Evolutionary conservation across 441 rosid species (phyloP).

Genomic region (Populus hybrid): DNA sequence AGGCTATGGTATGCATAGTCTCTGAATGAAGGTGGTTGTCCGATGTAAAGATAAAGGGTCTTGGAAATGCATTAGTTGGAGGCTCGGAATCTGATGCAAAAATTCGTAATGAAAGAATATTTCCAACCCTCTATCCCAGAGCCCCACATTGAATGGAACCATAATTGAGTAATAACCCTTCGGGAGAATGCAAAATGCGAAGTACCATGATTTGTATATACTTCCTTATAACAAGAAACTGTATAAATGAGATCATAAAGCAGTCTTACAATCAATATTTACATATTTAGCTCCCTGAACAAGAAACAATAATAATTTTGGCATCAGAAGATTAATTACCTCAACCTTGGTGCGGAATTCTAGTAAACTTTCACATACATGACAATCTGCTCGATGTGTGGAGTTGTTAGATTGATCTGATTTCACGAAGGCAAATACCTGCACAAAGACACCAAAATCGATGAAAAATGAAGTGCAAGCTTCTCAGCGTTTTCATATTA

Average conservation of each 20-base stretch:
- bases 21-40: neutral
- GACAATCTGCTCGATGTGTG: conserved; percentile 86
- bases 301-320: neutral
- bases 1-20: neutral
- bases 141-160: neutral
- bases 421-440: conserved; percentile 90
- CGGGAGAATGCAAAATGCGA: neutral
- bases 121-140: neutral
- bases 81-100: neutral
- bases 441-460: conserved; percentile 16
- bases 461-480: conserved; percentile 2
- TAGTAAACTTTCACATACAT: conserved; percentile 77
- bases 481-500: conserved; percentile 4
- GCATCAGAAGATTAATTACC: conserved; percentile 36
- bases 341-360: conserved; percentile 84
- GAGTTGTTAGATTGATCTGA: conserved; percentile 56
- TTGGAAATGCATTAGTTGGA: neutral
- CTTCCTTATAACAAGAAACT: neutral
- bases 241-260: neutral
- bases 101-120: neutral
- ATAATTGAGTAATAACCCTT: neutral
- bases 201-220: neutral
- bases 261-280: neutral
- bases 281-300: neutral
- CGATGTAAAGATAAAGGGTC: neutral